Evolutionary conservation across 2,329 filamentous ascomycete genomes (phyloP), one percentile per base, ranked within the genome.

Genomic region (Tolypocladium sp.): DNA sequence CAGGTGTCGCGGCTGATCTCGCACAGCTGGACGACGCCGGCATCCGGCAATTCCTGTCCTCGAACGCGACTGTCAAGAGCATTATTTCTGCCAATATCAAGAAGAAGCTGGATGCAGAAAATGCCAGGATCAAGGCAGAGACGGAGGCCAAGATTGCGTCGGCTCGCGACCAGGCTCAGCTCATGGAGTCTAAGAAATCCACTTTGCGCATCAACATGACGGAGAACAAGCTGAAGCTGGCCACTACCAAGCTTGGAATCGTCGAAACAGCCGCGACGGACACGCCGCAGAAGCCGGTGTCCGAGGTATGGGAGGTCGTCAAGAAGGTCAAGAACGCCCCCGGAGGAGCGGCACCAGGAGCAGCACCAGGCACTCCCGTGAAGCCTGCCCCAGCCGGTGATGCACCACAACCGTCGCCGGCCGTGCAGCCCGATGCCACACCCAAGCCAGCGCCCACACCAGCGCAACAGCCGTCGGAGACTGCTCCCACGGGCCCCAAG

Each of bases 221-320:
- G 7, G 88, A 93, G 65, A 90, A 87, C 65, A 85, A 87, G 69
- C 75, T 81, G 54, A 84, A 82, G 62, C 75, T 77, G 10, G 84
- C 86, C 0, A 80, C 80, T 56, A 89, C 88, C 5, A 95, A 94
- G 76, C 76, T 95, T 38, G 82, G 83, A 1, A 84, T 94, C 1
- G 89, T 97, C 4, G 83, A 92, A 68, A 89, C 85, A 54, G 92
- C 93, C 15, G 91, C 89, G 0, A 82, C 81, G n/a, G 89, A 96
- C 55, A 97, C 92, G 0, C 93, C 93, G 0, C 81, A 93, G 66
- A 87, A 86, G 69, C 85, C 92, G 0, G 91, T 97, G 4, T 83
- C 78, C 12, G 92, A 97, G 72, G 92, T 97, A 0, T 97, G 91
- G 90, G 86, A 88, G 63, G 77, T 90, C 58, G 92, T 89, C 0